A percentile compares a stretch with the other conserved stretches of the same genome.
These are phyloP conservation scores for Pleurotus platypus DNA, from an alignment of 768 basidiomycete species.

Conservation along the genomic window DNA sequence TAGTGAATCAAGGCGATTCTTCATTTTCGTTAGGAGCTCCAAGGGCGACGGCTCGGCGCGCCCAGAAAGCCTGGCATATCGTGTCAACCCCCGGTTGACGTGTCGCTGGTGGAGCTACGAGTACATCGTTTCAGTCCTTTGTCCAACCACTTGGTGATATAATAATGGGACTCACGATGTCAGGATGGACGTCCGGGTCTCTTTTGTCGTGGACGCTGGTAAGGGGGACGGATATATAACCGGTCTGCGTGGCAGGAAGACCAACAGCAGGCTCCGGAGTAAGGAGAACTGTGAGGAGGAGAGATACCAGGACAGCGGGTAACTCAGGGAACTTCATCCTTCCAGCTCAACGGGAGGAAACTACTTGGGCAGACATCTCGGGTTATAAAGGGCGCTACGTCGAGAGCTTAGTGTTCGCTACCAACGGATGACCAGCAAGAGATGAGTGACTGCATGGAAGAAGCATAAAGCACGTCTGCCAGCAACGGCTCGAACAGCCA, in stretches of 20 bases:
- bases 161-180: background rate
- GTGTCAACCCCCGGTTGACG: conserved; percentile 4
- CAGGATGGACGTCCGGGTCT: background rate
- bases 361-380: background rate
- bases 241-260: background rate
- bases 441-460: too few relatives aligned
- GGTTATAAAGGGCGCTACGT: conserved; percentile 4
- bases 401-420: background rate
- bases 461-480: too few relatives aligned
- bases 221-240: conserved; percentile 2
- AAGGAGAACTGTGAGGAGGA: conserved; percentile 5
- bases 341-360: background rate
- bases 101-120: conserved; percentile 6
- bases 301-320: conserved; percentile 1
- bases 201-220: background rate
- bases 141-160: background rate
- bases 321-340: conserved; percentile 1
- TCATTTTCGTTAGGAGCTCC: conserved; percentile 2
- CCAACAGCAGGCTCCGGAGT: background rate
- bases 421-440: background rate
- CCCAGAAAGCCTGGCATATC: conserved; percentile 1
- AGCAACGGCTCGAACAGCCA: too few relatives aligned
- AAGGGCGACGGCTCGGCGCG: conserved; percentile 2
- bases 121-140: background rate
- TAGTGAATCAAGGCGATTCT: conserved; percentile 1